Percentiles rank a stretch among this genome's conserved stretches.
phyloP scores from a whole-genome alignment of 257 asterid genomes.

The Solanum pimpinellifolium region DNA sequence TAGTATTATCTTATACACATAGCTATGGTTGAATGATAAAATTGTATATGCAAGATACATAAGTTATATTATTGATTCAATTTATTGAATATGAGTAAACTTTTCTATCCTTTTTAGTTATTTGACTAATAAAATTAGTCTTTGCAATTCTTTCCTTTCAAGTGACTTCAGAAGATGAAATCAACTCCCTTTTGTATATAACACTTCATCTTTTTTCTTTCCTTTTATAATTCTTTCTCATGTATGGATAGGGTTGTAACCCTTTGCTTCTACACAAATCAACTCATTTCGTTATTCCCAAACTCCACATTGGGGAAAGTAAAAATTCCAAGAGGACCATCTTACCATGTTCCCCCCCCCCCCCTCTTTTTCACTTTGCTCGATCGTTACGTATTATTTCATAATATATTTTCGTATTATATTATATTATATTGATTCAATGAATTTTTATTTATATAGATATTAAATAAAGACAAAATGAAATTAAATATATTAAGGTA shows the following conservation, averaged over 20 bases:
- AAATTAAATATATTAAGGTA: too few species aligned
- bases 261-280: constrained; percentile 46
- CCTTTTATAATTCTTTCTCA: neutral
- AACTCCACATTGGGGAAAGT: neutral
- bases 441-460: too few species aligned
- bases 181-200: neutral
- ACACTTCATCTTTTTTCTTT: constrained; percentile 6
- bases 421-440: accelerated
- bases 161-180: constrained; percentile 8
- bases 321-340: constrained; percentile 27
- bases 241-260: constrained; percentile 11
- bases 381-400: neutral
- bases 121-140: neutral
- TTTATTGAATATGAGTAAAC: neutral
- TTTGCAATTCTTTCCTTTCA: constrained; percentile 17
- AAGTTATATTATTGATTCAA: neutral
- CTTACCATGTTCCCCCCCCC: constrained; percentile 34
- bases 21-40: neutral
- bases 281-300: constrained; percentile 44
- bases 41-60: too few species aligned
- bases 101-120: neutral
- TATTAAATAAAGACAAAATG: too few species aligned
- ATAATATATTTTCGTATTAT: too few species aligned
- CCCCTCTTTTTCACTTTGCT: neutral
- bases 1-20: neutral